A percentile compares a stretch with the other conserved stretches of the same genome.
phyloP scores from a whole-genome alignment of 257 asterid genomes.

The Cordia subcordata region DNA sequence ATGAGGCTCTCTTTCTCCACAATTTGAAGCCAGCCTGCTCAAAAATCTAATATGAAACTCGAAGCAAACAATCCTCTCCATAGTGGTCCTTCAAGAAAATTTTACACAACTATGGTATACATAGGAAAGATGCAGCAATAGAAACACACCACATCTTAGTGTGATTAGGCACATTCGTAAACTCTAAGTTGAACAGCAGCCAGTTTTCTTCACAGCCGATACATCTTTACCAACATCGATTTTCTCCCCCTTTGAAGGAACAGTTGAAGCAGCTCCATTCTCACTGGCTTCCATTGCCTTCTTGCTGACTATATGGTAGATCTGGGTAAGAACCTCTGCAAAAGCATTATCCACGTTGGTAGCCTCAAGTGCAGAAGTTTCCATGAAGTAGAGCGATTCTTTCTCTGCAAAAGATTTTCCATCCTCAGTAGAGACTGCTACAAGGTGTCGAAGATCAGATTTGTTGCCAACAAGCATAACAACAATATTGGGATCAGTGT shows the following conservation, averaged over 20 bases:
- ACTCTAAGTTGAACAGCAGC: constrained; percentile 66
- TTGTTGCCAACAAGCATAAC: constrained; percentile 86
- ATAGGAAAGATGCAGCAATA: background rate
- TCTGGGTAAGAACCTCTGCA: constrained; percentile 71
- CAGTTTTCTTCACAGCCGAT: constrained; percentile 57
- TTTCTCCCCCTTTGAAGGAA: constrained; percentile 72
- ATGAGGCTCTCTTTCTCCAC: background rate
- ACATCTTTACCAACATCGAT: constrained; percentile 69
- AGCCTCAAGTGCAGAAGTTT: constrained; percentile 78
- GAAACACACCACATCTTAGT: background rate
- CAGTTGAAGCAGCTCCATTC: constrained; percentile 32
- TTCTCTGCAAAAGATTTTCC: constrained; percentile 69
- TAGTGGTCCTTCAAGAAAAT: background rate
- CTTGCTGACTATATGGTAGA: constrained; percentile 62
- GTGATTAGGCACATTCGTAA: background rate
- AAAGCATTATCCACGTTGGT: constrained; percentile 73
- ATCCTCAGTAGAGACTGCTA: constrained; percentile 70
- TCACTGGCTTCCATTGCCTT: constrained; percentile 61
- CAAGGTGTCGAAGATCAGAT: constrained; percentile 81
- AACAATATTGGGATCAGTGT: constrained; percentile 76
- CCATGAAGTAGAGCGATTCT: constrained; percentile 84
- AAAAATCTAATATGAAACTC: background rate
- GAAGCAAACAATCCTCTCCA: background rate
- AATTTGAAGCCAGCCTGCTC: constrained; percentile 1
- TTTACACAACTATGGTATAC: constrained; percentile 3